Base-by-base conservation (phyloP, 768 basidiomycete species). In the Termitomyces sp. region DNA sequence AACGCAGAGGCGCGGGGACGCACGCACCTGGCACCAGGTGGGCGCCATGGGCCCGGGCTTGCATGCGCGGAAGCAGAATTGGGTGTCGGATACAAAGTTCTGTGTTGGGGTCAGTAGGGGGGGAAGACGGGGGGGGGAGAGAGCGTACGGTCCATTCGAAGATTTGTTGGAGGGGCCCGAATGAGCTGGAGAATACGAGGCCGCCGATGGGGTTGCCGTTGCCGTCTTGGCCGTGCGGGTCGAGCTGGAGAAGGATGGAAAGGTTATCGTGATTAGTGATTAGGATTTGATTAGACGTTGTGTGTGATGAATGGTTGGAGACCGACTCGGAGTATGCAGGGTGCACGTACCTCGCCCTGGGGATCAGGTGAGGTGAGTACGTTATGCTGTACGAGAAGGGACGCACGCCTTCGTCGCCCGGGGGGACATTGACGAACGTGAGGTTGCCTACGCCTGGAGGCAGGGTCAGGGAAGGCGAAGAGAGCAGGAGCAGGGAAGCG, bases 11-110 rank as follows among this genome's bases (percentile, higher is more conserved):
- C n/a, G 18, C 18, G 34, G 4, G 34, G 33, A 37, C 2, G 13
- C 18, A 57, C 39, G 39, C 45, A 62, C 65, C 40, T 66, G 76
- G 68, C 87, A 91, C 63, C 77, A 73, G 3, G 66, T 69, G 1
- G 83, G 79, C 2, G 86, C 82, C 24, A 69, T 72, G 6, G 74
- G 72, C 0, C 74, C 75, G 26, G 82, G 79, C 55, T 82, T 83
- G 70, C 87, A 90, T 16, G 82, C 87, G 45, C 88, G 83, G 74
- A 90, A 82, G 74, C 89, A 92, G 73, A 89, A 92, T 61, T 81
- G 70, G 46, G 75, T 67, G 60, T 74, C 75, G 5, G 82, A 78
- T 55, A 91, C 76, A 65, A 87, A 88, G 70, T 86, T 85, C 85
- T 86, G 60, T 8, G 47, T 50, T 45, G 48, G 34, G 24, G 7